Base-by-base conservation (phyloP, 306 rosid genomes). In the Cucurbita moschata region DNA sequence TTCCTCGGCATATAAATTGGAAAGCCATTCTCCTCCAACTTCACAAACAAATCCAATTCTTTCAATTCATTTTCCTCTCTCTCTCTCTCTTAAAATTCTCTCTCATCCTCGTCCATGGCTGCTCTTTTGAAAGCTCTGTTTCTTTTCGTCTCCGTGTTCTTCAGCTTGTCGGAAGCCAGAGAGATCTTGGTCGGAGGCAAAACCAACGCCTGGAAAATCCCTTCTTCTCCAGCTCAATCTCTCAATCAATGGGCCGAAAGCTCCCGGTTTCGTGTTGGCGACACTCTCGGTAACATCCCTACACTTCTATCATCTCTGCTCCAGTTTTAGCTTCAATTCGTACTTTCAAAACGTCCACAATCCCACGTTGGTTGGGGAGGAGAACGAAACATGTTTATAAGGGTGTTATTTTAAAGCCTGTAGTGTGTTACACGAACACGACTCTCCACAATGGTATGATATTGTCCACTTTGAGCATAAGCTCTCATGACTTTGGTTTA, bases 211-310 rank as follows among this genome's bases (percentile, higher is more conserved):
- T 94, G 98, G 98, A 80, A 80, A 80, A 44, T 90, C 82, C 96
- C 98, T 4, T 77, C 97, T n/a, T 88, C 97, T 14, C 81, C 87
- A 75, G 50, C 87, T 8, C 78, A 86, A 0, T 83, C 96, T 4
- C 98, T 94, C 79, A 88, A 87, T 70, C 79, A 85, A 80, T 94
- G 98, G 96, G 97, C 98, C 3, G 86, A 76, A 79, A 77, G 13
- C 43, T 68, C 78, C 60, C 93, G 97, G 4, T 94, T 93, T 77
- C 82, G 76, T 37, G 61, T 85, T 7, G 94, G 88, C 35, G 96
- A 94, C 56, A 21, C 81, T 73, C 97, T 90, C 21, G 92, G 96
- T 90, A 82, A 72, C 59, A 6, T 79, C 10, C 15, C 13, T 30
- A 30, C 2, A 30, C 35, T 30, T 30, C 2, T 30, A 30, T 30